These are phyloP conservation scores for Rossbeevera mucosa DNA, from an alignment of 768 basidiomycete genomes.

Conservation along the genomic window DNA sequence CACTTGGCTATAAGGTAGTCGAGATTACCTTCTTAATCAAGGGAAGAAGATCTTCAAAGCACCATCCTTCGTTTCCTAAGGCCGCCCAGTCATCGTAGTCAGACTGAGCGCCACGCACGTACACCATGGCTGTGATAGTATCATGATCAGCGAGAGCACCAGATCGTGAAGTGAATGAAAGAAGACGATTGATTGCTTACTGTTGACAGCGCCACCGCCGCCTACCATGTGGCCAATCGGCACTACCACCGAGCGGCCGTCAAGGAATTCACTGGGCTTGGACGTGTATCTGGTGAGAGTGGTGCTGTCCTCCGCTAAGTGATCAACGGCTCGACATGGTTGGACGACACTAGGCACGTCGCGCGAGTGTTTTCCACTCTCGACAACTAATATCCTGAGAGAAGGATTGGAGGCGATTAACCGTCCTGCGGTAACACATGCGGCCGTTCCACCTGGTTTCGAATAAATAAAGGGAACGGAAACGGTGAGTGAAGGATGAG, in stretches of 20 bases:
- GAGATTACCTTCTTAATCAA: constrained; percentile 50
- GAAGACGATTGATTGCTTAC: constrained; percentile 29
- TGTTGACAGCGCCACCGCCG: constrained; percentile 60
- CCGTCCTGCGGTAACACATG: neutral
- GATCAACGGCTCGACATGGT: neutral
- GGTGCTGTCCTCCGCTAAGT: constrained; percentile 26
- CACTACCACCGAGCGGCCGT: constrained; percentile 42
- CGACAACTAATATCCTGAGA: neutral
- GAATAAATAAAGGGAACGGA: neutral
- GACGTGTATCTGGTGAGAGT: constrained; percentile 41
- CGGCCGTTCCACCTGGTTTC: neutral
- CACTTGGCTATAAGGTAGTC: neutral
- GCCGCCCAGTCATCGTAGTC: constrained; percentile 61
- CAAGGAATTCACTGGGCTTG: constrained; percentile 39
- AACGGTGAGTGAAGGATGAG: neutral
- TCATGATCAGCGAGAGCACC: neutral
- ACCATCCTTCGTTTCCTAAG: constrained; percentile 57
- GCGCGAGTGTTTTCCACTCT: neutral
- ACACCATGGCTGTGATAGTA: constrained; percentile 39
- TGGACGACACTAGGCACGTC: neutral
- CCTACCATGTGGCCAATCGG: constrained; percentile 50
- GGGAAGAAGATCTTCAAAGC: constrained; percentile 52
- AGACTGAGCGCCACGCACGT: constrained; percentile 54
- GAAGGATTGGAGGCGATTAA: neutral
- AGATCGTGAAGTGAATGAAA: neutral